Base-by-base conservation (phyloP, 306 rosid species). In the Cucurbita maxima region DNA sequence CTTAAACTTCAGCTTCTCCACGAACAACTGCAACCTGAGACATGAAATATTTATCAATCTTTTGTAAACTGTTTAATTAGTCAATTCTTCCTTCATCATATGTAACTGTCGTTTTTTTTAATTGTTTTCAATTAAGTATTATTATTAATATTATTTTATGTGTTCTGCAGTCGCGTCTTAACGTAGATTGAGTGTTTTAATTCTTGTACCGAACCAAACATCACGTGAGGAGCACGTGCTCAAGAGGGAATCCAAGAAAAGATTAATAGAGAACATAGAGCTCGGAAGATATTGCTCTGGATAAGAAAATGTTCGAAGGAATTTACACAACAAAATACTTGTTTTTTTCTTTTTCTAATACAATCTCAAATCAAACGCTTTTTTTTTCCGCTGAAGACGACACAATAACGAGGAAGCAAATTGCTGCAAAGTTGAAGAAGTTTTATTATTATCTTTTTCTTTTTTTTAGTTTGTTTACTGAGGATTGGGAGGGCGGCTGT, bases 401-500 rank as follows among this genome's bases (percentile, higher is more conserved):
- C 54, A 68, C 11, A 16, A 14, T 22, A 13, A 68, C 1, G 51
- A 47, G 19, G 25, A 47, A 14, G 20, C 6, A 14, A 60, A 68
- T 22, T 12, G 13, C 54, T 12, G 58, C 74, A 69, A 25, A 48
- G 20, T 48, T 69, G 22, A 48, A 5, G 10, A 5, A 50, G 7
- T 50, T 50, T 50, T 50, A 14, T 50, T 50, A 3, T 14, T 50
- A 50, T 14, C 14, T 50, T 50, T 1, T 0, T 14, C 2, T 30
- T 30, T 30, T 2, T 30, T 30, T 30, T 30, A 3, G 34, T 30
- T 30, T 30, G 34, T 14, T 50, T 14, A 82, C 85, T 78, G 85
- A 72, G 82, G 85, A 55, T 82, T 78, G 67, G 79, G 84, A 8
- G 79, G 84, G 43, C 84, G 84, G 68, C 82, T 71, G 43, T 82